A percentile compares a stretch with the other conserved stretches of the same genome.
Evolutionary conservation across 2,329 filamentous ascomycete genomes (phyloP).

Genomic region (Microdochium nivale): DNA sequence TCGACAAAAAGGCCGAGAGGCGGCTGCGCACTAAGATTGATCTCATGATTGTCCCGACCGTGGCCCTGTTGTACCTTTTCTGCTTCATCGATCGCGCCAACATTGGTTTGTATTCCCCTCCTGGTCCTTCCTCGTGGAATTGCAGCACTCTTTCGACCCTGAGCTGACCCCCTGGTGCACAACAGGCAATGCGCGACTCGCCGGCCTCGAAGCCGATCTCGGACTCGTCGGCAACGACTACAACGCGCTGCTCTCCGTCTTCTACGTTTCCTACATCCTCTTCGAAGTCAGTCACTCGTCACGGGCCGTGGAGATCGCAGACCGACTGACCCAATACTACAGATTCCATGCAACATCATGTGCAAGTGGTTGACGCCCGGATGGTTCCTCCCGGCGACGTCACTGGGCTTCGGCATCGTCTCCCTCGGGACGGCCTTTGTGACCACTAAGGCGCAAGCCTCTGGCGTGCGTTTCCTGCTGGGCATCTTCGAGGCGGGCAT

Average conservation of each 20-base stretch:
- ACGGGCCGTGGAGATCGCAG: too few species aligned
- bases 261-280: conserved; percentile 58
- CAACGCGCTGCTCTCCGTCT: conserved; percentile 51
- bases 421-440: conserved; percentile 57
- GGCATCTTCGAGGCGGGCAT: conserved; percentile 57
- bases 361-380: conserved; percentile 59
- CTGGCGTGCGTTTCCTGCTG: conserved; percentile 50
- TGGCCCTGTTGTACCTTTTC: conserved; percentile 59
- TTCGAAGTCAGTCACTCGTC: conserved; percentile 30
- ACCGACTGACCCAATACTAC: too few species aligned
- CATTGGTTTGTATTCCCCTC: conserved; percentile 53
- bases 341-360: conserved; percentile 49
- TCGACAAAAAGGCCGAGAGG: conserved; percentile 48
- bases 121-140: not conserved
- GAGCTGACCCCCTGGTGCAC: not conserved
- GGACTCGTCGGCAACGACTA: conserved; percentile 48
- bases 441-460: conserved; percentile 32
- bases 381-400: conserved; percentile 52
- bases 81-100: conserved; percentile 71
- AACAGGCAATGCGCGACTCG: conserved; percentile 49
- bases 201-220: conserved; percentile 48
- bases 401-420: conserved; percentile 47
- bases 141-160: not conserved
- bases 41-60: conserved; percentile 55
- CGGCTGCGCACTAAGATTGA: conserved; percentile 57